Evolutionary conservation across 352 stramenopile species (phyloP).

Genomic region (Plasmopara muralis): DNA sequence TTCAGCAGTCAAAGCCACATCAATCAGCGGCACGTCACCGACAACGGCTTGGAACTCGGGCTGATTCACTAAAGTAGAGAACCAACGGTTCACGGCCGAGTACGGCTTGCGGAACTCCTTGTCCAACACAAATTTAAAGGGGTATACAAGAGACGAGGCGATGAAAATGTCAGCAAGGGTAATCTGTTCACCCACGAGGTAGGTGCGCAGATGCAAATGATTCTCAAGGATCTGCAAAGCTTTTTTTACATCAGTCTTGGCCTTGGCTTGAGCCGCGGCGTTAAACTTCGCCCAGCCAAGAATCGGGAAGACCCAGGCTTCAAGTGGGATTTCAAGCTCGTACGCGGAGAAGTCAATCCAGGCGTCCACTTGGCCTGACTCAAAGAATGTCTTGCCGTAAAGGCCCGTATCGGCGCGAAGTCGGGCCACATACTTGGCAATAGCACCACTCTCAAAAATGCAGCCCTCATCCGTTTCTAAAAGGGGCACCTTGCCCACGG

Average conservation of each 20-base stretch:
- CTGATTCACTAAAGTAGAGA: conserved; percentile 91
- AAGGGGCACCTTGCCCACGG: conserved; percentile 80
- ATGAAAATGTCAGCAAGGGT: conserved; percentile 92
- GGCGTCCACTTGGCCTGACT: conserved; percentile 85
- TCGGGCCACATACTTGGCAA: conserved; percentile 88
- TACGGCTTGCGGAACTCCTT: conserved; percentile 85
- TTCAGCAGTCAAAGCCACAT: conserved; percentile 61
- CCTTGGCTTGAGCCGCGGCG: conserved; percentile 64
- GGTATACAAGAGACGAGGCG: conserved; percentile 85
- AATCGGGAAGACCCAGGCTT: conserved; percentile 86
- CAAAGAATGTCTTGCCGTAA: conserved; percentile 85
- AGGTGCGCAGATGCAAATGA: conserved; percentile 59
- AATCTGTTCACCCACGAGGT: conserved; percentile 89
- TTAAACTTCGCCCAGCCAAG: conserved; percentile 83
- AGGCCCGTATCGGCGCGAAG: conserved; percentile 85
- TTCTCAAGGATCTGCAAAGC: conserved; percentile 18
- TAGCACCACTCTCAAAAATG: conserved; percentile 89
- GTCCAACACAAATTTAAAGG: conserved; percentile 92
- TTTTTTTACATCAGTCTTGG: conserved; percentile 82
- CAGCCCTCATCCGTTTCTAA: conserved; percentile 83
- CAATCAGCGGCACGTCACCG: conserved; percentile 83
- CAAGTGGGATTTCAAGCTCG: conserved; percentile 89
- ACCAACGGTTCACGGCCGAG: conserved; percentile 88
- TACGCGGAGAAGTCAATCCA: conserved; percentile 92
- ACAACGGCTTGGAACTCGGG: conserved; percentile 89